Percentiles rank a stretch among this genome's conserved stretches.
Evolutionary conservation across 148 eudicot genomes (phyloP).

Genomic region (Polygonum aviculare): DNA sequence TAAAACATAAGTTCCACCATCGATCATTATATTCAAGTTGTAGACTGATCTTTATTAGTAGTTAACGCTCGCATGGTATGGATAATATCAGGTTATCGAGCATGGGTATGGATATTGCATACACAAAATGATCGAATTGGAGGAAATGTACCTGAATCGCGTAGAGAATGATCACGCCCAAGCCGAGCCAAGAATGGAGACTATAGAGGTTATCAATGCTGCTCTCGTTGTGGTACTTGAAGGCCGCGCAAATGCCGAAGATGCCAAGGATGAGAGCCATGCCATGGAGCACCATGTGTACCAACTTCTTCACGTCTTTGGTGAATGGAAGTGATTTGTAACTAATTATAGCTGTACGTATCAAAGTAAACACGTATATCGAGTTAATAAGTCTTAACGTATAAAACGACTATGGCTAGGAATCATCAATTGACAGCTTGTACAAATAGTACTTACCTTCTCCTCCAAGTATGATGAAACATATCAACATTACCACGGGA

Average conservation of each 20-base stretch:
- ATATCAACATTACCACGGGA: constrained; percentile 81
- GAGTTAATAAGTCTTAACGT: background rate
- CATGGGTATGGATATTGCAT: background rate
- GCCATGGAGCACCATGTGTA: constrained; percentile 77
- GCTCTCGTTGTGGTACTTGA: constrained; percentile 80
- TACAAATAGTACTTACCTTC: constrained; percentile 46
- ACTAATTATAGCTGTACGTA: constrained; percentile 75
- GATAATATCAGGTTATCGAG: no score
- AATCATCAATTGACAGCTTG: background rate
- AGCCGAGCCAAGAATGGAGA: constrained; percentile 89
- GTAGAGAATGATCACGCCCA: constrained; percentile 64
- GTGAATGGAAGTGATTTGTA: constrained; percentile 66
- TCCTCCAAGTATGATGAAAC: constrained; percentile 75
- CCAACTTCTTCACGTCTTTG: constrained; percentile 63
- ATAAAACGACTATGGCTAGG: background rate
- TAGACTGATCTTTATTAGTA: no score
- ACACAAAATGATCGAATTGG: background rate
- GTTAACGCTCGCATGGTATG: no score
- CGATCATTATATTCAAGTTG: no score
- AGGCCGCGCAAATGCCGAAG: constrained; percentile 64
- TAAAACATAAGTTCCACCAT: constrained; percentile 6
- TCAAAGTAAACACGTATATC: background rate
- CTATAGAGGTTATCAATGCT: constrained; percentile 74
- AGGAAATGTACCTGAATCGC: constrained; percentile 60
- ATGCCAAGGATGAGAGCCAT: constrained; percentile 73